Base-by-base conservation (phyloP, 768 basidiomycete species). In the Kwoniella shandongensis region DNA sequence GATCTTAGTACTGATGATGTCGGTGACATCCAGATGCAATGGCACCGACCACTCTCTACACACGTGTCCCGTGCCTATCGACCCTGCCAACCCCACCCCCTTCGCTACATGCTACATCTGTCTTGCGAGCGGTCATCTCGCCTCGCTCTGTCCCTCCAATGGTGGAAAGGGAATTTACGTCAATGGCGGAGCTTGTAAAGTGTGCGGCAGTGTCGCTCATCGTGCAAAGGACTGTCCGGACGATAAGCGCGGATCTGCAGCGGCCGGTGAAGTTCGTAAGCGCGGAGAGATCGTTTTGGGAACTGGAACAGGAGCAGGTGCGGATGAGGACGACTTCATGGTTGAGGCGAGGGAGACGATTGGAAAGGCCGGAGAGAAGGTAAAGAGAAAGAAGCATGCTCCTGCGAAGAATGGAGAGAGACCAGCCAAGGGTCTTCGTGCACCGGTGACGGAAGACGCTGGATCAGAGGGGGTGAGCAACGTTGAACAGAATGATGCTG, bases 291-390 rank as follows among this genome's bases (percentile, higher is more conserved):
- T 76, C 20, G 70, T 76, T 0, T 75, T 82, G 20, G 69, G 67
- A 11, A 76, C 72, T 2, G 72, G 68, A 79, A 72, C 72, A 27
- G 84, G 80, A 36, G 84, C 82, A 0, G 90, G 91, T 22, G 87
- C 93, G 8, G 93, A 97, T 72, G 93, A 97, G 75, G 93, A 97
- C 70, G 93, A 96, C 73, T 96, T 93, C 78, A 91, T 92, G 74
- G 80, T 80, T 0, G 81, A 91, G 74, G 86, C 86, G 71, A 82
- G 90, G 41, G 84, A 86, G 2, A 20, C 22, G 1, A 3, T 58
- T 8, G 26, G 26, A 30, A 25, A 40, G 29, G 36, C 25, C 8
- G 35, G 12, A 38, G 35, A 38, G 7, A 13, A 42, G 12, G 26
- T 13, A 1, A 58, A 63, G 56, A 63, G 55, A 35, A 55, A 49